Evolutionary conservation across 805 yeast species (phyloP), one percentile per base, ranked within the genome.

Genomic region (Ogataea saltuana): DNA sequence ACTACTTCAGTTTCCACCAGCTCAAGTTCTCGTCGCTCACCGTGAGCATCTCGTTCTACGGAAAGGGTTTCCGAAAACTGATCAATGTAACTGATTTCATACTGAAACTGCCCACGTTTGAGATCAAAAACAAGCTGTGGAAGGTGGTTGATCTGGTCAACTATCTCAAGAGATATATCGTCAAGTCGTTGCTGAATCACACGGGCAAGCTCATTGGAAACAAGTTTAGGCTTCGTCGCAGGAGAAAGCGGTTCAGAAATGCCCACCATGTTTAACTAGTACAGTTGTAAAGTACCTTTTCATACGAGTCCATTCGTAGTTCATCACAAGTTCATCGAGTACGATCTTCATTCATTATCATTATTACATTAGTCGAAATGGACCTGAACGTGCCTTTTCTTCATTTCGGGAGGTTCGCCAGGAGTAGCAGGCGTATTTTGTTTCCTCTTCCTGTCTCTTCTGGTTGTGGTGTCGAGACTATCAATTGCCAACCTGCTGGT

Each of bases 21-120:
- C 71, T 91, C 48, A 68, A 65, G 23, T 55, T 84, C 29, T 69
- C 72, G 26, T 61, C 72, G n/a, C 70, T 78, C 28, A 59, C 68
- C n/a, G 59, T 90, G 12, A 72, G 81, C 40, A 74, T 89, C 19
- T 85, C 95, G 38, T 87, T 87, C 64, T 79, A 80, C 60, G 95
- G 93, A 7, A 80, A 79, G 12, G 87, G 89, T 11, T 71, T 78
- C 21, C 69, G 77, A 54, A 78, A 83, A 51, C 65, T 91, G 43
- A 75, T 87, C 29, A 88, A 90, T 57, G 88, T 91, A 6, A 85
- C 86, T 40, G 78, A 85, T 51, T 81, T 91, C 51, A 74, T 71
- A 5, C 69, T 91, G 42, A 70, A 69, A 8, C 63, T 90, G 39
- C 97, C 97, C 3, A 67, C 67, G 3, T 63, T 87, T 39, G 62